Percentiles rank a stretch among this genome's conserved stretches.
Evolutionary conservation across 192 early-diverging fungal genomes (phyloP).

Genomic region (Backusella parvicylindrica): DNA sequence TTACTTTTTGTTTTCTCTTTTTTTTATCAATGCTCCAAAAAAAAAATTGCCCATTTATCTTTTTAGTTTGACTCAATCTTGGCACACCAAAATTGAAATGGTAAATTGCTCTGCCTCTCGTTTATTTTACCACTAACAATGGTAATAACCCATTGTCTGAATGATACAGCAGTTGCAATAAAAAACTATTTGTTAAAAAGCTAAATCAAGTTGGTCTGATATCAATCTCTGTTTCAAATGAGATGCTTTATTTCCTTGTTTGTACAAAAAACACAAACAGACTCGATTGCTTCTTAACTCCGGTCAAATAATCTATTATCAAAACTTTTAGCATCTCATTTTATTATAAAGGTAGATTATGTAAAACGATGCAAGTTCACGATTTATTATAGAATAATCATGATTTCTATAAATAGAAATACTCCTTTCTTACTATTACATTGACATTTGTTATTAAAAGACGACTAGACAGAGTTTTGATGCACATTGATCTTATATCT

Average conservation of each 20-base stretch:
- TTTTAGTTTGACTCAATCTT: too few species aligned
- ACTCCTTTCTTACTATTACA: background rate
- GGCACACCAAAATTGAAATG: background rate
- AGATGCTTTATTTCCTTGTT: background rate
- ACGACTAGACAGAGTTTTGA: too few species aligned
- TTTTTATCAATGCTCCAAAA: background rate
- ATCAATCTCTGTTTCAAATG: background rate
- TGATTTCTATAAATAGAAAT: too few species aligned
- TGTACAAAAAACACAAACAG: background rate
- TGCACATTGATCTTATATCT: too few species aligned
- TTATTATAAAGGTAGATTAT: too few species aligned
- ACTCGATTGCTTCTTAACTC: background rate
- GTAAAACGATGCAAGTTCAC: too few species aligned
- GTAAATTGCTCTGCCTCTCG: background rate
- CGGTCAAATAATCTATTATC: background rate
- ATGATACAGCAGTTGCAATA: background rate
- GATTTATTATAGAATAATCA: too few species aligned
- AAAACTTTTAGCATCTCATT: too few species aligned
- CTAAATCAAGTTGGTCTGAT: background rate
- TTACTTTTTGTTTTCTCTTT: background rate
- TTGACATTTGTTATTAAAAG: background rate
- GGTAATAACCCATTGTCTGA: background rate
- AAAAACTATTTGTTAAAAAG: background rate
- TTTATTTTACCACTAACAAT: too few species aligned
- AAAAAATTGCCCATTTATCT: too few species aligned